phyloP scores from a whole-genome alignment of 179 eudicot species.

The Gypsophila paniculata region DNA sequence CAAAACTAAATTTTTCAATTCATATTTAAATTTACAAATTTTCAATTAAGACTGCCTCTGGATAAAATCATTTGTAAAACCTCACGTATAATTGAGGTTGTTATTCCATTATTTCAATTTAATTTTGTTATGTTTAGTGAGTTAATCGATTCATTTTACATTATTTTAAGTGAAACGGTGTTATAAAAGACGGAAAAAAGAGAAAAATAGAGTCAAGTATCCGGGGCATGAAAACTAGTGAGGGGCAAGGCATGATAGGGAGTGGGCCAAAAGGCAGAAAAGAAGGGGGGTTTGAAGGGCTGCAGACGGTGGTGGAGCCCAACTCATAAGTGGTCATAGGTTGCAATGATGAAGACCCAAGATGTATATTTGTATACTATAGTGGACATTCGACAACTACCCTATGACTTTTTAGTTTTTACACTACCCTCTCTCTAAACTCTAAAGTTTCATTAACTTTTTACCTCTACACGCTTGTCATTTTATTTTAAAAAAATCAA shows the following conservation, averaged over 20 bases:
- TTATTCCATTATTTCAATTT: too few relatives aligned
- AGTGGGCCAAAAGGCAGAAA: neutral
- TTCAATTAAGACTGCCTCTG: too few relatives aligned
- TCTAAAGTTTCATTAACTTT: neutral
- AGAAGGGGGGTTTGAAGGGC: neutral
- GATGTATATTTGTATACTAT: neutral
- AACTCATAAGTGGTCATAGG: slow-evolving; percentile 13
- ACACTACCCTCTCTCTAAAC: neutral
- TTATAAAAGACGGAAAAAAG: too few relatives aligned
- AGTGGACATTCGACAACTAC: neutral
- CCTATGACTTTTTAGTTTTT: slow-evolving; percentile 15
- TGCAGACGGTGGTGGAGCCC: slow-evolving; percentile 10
- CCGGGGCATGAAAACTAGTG: neutral
- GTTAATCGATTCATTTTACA: too few relatives aligned
- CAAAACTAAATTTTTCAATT: too few relatives aligned
- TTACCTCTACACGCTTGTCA: neutral
- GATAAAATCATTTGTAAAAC: too few relatives aligned
- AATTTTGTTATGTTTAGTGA: too few relatives aligned
- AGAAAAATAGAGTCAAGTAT: too few relatives aligned
- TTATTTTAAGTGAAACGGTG: too few relatives aligned
- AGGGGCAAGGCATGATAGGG: neutral
- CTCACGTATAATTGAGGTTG: too few relatives aligned
- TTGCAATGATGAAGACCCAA: slow-evolving; percentile 21
- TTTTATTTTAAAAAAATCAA: too few relatives aligned
- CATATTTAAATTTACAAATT: too few relatives aligned